phyloP scores from a whole-genome alignment of 331 rosid species.

The Saraca asoca region DNA sequence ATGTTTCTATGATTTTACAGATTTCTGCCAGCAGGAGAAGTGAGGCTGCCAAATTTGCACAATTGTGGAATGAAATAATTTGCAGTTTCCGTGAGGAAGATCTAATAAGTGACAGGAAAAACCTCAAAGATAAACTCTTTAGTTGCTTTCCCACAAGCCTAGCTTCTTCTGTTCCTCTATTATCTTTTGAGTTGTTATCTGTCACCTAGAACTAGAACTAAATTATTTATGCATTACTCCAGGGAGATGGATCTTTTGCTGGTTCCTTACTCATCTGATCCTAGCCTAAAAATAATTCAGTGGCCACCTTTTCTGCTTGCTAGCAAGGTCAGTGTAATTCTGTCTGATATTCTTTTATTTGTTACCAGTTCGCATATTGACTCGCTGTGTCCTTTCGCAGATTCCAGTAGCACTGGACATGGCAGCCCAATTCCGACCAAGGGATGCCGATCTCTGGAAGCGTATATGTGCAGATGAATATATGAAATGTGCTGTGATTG shows the following conservation, averaged over 20 bases:
- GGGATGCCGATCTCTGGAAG: conserved; percentile 90
- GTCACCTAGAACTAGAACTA: conserved; percentile 17
- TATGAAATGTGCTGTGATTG: conserved; percentile 95
- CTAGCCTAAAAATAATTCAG: conserved; percentile 62
- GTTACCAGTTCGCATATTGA: conserved; percentile 35
- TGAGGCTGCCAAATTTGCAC: conserved; percentile 84
- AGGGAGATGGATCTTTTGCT: conserved; percentile 96
- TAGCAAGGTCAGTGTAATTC: conserved; percentile 69
- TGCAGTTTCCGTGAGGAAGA: conserved; percentile 92
- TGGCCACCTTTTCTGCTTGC: conserved; percentile 99
- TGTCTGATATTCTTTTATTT: conserved; percentile 27
- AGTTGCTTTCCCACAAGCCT: not conserved
- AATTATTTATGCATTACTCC: conserved; percentile 17
- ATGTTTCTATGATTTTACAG: conserved; percentile 41
- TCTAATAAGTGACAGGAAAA: conserved; percentile 75
- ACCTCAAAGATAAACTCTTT: conserved; percentile 10
- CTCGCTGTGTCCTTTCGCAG: conserved; percentile 54
- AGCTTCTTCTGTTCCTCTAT: conserved; percentile 22
- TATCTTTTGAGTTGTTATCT: conserved; percentile 20
- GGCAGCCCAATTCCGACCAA: conserved; percentile 89
- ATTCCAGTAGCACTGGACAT: conserved; percentile 89
- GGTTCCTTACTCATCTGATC: conserved; percentile 85
- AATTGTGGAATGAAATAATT: conserved; percentile 86
- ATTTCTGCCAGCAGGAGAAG: conserved; percentile 56
- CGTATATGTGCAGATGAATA: conserved; percentile 93